Evolutionary conservation across 805 yeast genomes (phyloP).

Genomic region (Zygotorulaspora sp.): DNA sequence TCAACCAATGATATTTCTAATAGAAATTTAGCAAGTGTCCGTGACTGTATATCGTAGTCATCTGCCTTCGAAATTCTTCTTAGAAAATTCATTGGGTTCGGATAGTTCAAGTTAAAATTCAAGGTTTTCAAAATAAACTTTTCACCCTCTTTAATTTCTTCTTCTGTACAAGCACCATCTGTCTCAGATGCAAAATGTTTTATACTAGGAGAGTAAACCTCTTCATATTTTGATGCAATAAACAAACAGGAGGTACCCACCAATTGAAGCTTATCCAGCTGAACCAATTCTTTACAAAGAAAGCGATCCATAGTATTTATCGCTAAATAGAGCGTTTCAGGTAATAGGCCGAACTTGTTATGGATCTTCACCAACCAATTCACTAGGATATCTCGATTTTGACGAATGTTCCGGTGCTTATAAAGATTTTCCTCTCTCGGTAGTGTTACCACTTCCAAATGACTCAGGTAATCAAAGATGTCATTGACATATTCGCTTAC

Average conservation of each 20-base stretch:
- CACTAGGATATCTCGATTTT: constrained; percentile 70
- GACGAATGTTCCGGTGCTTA: constrained; percentile 42
- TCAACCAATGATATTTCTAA: constrained; percentile 78
- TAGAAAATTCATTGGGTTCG: constrained; percentile 89
- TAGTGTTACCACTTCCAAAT: constrained; percentile 64
- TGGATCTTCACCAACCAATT: constrained; percentile 94
- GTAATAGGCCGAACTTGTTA: constrained; percentile 72
- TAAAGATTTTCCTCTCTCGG: constrained; percentile 45
- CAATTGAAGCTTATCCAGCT: constrained; percentile 75
- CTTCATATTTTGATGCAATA: constrained; percentile 91
- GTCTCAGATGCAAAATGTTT: constrained; percentile 82
- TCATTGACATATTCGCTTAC: constrained; percentile 89
- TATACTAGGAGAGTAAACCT: constrained; percentile 84
- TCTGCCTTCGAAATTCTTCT: constrained; percentile 92
- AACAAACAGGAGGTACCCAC: constrained; percentile 83
- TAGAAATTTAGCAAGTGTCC: constrained; percentile 85
- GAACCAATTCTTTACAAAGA: constrained; percentile 70
- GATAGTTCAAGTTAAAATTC: constrained; percentile 74
- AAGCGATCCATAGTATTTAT: constrained; percentile 85
- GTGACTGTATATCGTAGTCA: constrained; percentile 82
- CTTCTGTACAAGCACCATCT: constrained; percentile 77
- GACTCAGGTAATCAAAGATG: constrained; percentile 74
- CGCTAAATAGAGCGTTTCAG: constrained; percentile 82
- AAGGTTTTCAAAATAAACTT: constrained; percentile 70
- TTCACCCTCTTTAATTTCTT: constrained; percentile 82